Evolutionary conservation across 73 alveolate genomes (phyloP).

Genomic region (Effrenium voratum): DNA sequence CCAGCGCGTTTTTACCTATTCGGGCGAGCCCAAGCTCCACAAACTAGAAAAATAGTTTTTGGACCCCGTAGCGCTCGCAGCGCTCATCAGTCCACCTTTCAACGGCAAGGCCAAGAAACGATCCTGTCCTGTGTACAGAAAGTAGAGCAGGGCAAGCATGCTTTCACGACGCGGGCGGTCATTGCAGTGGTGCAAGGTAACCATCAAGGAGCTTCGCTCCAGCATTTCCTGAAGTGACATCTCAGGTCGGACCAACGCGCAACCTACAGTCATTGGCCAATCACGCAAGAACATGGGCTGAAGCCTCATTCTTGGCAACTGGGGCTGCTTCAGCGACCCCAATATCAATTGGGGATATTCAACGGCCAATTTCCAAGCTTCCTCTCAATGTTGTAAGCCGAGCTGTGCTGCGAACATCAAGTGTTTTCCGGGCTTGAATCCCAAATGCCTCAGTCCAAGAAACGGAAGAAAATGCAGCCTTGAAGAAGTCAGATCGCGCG

Average conservation of each 20-base stretch:
- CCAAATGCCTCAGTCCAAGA: neutral
- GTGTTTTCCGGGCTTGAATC: neutral
- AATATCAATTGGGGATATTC: too few relatives aligned
- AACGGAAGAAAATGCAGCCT: constrained; percentile 52
- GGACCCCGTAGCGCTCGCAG: too few relatives aligned
- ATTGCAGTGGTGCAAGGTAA: constrained; percentile 55
- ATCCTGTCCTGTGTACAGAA: constrained; percentile 38
- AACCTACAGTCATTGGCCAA: too few relatives aligned
- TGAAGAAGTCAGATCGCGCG: constrained; percentile 65
- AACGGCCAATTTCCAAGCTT: too few relatives aligned
- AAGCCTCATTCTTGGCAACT: too few relatives aligned
- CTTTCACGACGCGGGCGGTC: constrained; percentile 43
- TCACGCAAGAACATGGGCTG: too few relatives aligned
- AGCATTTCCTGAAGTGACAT: constrained; percentile 36
- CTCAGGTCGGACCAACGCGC: neutral
- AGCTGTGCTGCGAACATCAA: neutral
- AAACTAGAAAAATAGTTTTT: too few relatives aligned
- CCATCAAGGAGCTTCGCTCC: constrained; percentile 75
- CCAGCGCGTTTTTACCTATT: too few relatives aligned
- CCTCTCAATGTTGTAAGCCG: neutral
- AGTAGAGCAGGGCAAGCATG: constrained; percentile 73
- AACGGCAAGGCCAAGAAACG: neutral
- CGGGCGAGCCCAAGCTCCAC: too few relatives aligned
- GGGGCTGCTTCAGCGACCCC: too few relatives aligned
- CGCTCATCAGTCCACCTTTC: too few relatives aligned